Conservation (phyloP, 129 eudicot species). For the Flaveria trinervia region DNA sequence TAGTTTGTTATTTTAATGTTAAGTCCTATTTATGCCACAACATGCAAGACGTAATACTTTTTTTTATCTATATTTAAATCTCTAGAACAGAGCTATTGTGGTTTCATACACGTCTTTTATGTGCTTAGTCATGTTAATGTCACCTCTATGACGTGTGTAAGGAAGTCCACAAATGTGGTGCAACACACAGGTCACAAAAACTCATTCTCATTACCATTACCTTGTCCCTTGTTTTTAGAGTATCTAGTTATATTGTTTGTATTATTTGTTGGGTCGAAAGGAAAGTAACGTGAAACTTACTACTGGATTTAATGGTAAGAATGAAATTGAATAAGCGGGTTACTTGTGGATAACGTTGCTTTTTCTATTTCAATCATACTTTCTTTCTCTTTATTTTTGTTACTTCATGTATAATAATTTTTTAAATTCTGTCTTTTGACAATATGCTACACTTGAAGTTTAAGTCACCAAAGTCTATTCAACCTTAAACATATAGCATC, state of each 20-base stretch:
- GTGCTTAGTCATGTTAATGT: no score
- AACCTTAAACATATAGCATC: constrained; percentile 12
- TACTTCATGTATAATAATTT: not conserved
- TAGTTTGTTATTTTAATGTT: no score
- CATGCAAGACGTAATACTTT: no score
- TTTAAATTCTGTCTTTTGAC: not conserved
- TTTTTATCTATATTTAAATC: no score
- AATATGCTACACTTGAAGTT: not conserved
- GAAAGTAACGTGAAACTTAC: not conserved
- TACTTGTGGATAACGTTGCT: not conserved
- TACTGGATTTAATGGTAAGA: not conserved
- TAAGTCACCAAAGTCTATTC: not conserved
- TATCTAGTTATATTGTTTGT: not conserved
- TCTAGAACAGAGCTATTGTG: no score
- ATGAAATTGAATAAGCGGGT: not conserved
- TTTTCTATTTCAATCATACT: not conserved
- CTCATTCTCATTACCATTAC: no score
- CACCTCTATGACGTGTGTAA: no score
- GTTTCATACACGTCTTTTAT: no score
- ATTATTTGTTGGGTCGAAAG: not conserved
- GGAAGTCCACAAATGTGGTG: no score
- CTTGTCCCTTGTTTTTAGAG: not conserved
- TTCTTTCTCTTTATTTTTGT: not conserved
- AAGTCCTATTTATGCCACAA: no score
- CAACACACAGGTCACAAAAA: no score